Percentiles rank a stretch among this genome's conserved stretches.
Conservation (phyloP, 1,139 yeast species). For the Diutina rugosa region DNA sequence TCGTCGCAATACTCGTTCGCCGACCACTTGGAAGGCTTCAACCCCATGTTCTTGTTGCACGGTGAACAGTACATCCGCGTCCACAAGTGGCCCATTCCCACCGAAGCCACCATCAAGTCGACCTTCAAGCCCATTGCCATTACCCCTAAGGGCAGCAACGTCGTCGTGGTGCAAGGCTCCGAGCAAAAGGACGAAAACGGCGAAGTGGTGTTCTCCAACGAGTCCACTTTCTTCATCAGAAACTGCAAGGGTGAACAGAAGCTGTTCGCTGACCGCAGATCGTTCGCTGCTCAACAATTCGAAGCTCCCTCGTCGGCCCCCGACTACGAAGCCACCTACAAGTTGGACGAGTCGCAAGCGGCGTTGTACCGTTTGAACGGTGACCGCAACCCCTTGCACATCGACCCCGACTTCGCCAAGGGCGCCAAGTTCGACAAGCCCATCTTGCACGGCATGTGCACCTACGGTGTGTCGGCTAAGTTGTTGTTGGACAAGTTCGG, state of each 20-base stretch:
- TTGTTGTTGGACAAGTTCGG: conserved; percentile 73
- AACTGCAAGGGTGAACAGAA: conserved; percentile 56
- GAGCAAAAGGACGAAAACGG: conserved; percentile 57
- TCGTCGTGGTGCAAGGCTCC: conserved; percentile 66
- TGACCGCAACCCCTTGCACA: conserved; percentile 90
- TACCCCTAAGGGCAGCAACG: conserved; percentile 81
- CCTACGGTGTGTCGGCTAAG: conserved; percentile 75
- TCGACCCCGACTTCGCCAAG: conserved; percentile 83
- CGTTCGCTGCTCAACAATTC: conserved; percentile 55
- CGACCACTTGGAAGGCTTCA: conserved; percentile 62
- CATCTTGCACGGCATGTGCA: conserved; percentile 85
- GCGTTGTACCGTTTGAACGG: conserved; percentile 87
- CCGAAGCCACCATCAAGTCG: conserved; percentile 51
- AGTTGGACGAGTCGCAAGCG: conserved; percentile 68
- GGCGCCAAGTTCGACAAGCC: conserved; percentile 83
- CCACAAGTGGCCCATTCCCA: conserved; percentile 70
- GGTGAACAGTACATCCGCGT: conserved; percentile 91
- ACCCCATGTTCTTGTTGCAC: conserved; percentile 80
- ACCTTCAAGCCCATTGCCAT: conserved; percentile 58
- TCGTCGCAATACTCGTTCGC: conserved; percentile 40
- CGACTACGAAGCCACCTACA: conserved; percentile 48
- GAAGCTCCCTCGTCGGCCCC: conserved; percentile 55
- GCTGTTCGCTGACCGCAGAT: conserved; percentile 30
- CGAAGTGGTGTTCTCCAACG: conserved; percentile 63
- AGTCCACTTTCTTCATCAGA: conserved; percentile 77